A percentile compares a stretch with the other conserved stretches of the same genome.
phyloP scores from a whole-genome alignment of 2,329 filamentous ascomycete species.

The Elsinoe ampelina region DNA sequence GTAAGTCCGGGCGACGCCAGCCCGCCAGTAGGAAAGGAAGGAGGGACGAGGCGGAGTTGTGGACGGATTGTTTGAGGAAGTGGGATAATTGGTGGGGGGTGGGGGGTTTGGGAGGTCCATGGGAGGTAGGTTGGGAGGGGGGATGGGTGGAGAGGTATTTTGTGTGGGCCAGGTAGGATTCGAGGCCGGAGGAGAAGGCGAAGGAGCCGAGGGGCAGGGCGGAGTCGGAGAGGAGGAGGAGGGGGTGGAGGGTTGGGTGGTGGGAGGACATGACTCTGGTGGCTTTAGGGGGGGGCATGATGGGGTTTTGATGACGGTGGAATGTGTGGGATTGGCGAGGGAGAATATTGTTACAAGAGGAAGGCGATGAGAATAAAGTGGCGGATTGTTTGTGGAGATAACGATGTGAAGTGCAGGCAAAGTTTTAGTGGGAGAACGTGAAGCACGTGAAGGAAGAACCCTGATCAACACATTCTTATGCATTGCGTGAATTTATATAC shows the following conservation, averaged over 20 bases:
- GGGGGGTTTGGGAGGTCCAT: conserved; percentile 22
- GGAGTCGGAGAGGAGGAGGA: conserved; percentile 71
- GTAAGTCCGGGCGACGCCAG: conserved; percentile 44
- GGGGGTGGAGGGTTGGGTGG: conserved; percentile 47
- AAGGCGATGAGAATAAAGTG: no score
- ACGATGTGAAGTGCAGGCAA: no score
- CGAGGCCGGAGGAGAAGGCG: conserved; percentile 73
- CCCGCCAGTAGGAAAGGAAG: conserved; percentile 67
- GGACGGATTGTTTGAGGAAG: conserved; percentile 63
- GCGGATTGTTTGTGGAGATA: no score
- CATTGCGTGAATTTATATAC: background rate
- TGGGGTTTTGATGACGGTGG: background rate
- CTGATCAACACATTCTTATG: no score
- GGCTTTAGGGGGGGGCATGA: background rate
- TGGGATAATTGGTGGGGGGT: conserved; percentile 42
- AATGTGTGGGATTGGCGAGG: no score
- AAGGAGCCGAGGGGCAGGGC: conserved; percentile 78
- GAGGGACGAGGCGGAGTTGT: conserved; percentile 60
- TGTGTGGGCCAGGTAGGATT: conserved; percentile 68
- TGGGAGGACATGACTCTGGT: background rate
- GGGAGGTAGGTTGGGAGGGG: conserved; percentile 59
- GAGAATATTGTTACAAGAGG: no score
- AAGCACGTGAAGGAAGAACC: no score
- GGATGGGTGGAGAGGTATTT: conserved; percentile 16
- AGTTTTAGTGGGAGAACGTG: no score